Evolutionary conservation across 768 basidiomycete genomes (phyloP).

Genomic region (Amanita subjunquillea): DNA sequence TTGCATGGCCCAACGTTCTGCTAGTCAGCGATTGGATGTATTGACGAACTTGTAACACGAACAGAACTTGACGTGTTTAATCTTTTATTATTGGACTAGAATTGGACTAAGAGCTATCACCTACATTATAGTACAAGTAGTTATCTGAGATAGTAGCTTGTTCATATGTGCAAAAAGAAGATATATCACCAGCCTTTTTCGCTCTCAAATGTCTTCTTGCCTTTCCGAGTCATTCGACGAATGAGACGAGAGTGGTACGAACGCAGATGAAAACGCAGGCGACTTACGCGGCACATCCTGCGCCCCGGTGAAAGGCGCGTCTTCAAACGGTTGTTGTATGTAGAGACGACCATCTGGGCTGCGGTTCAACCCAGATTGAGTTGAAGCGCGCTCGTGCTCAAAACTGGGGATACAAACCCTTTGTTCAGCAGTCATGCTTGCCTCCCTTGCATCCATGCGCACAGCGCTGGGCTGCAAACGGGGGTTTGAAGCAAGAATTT

Average conservation of each 20-base stretch:
- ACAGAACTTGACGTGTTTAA: not conserved
- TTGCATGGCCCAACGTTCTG: not conserved
- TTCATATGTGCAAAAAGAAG: not conserved
- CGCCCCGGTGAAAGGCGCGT: too few relatives aligned
- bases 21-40: not conserved
- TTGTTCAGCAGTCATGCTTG: too few relatives aligned
- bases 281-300: too few relatives aligned
- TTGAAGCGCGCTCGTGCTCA: not conserved
- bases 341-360: too few relatives aligned
- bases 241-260: too few relatives aligned
- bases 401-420: not conserved
- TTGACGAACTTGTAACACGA: slow-evolving; percentile 2
- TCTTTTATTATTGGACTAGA: not conserved
- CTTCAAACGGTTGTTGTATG: too few relatives aligned
- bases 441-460: not conserved
- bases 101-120: not conserved
- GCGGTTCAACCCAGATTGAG: not conserved
- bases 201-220: not conserved
- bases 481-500: not conserved
- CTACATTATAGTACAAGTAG: not conserved
- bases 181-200: not conserved
- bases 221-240: too few relatives aligned
- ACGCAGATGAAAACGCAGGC: too few relatives aligned
- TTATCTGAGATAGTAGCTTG: not conserved
- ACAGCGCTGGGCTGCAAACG: not conserved